These are phyloP conservation scores for Cytospora piceae DNA, from an alignment of 2,329 filamentous ascomycete genomes.

Conservation along the genomic window DNA sequence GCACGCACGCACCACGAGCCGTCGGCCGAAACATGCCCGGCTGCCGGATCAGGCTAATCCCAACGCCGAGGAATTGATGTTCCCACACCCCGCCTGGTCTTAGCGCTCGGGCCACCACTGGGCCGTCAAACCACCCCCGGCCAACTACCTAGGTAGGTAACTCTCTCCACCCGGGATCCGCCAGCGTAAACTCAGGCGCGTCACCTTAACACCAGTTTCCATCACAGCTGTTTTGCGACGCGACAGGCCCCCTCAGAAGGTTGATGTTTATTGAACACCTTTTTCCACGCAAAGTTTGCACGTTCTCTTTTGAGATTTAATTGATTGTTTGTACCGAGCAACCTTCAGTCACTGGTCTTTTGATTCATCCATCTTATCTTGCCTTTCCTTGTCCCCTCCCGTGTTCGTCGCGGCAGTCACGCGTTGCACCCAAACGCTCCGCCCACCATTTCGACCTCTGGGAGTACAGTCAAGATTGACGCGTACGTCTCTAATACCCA, in stretches of 20 bases:
- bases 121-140: no score
- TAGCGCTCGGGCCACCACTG: neutral
- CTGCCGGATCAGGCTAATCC: neutral
- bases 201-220: neutral
- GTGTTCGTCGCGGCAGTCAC: neutral
- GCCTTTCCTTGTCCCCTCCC: neutral
- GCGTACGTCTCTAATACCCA: neutral
- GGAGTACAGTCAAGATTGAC: neutral
- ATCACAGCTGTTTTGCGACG: neutral
- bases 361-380: neutral
- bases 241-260: neutral
- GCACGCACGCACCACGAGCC: neutral
- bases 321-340: neutral
- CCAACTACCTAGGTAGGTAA: no score
- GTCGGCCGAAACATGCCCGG: neutral
- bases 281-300: neutral
- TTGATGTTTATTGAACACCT: neutral
- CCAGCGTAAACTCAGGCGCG: neutral
- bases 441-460: neutral
- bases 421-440: neutral
- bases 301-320: neutral
- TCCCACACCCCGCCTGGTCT: no score
- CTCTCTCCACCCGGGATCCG: neutral
- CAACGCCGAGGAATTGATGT: neutral
- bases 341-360: neutral